Conservation (phyloP, 495 filamentous ascomycete species). For the Lasiosphaeria miniovina region DNA sequence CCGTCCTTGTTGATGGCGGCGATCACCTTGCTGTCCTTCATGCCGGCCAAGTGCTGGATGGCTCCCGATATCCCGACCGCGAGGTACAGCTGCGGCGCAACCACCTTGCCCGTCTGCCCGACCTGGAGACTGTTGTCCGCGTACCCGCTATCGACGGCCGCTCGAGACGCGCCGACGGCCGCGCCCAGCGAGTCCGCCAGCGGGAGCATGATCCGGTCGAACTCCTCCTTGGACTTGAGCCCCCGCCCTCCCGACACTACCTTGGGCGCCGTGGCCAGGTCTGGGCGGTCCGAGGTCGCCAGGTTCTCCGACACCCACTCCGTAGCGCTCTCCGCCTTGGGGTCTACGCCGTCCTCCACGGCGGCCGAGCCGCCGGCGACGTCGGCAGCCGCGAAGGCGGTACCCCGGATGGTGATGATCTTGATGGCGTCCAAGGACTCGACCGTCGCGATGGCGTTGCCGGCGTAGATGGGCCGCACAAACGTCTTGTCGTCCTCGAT, state of each 20-base stretch:
- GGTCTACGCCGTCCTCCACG: conserved; percentile 65
- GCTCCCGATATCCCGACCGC: conserved; percentile 94
- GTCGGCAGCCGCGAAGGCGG: conserved; percentile 70
- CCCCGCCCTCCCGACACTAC: conserved; percentile 95
- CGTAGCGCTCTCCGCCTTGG: conserved; percentile 64
- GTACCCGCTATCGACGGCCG: conserved; percentile 95
- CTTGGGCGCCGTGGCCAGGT: conserved; percentile 78
- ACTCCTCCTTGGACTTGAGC: conserved; percentile 95
- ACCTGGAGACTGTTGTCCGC: conserved; percentile 99
- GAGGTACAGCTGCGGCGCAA: conserved; percentile 92
- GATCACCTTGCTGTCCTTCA: conserved; percentile 99
- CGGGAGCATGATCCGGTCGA: conserved; percentile 86
- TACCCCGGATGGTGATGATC: conserved; percentile 87
- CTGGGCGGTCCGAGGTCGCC: conserved; percentile 89
- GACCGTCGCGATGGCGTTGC: conserved; percentile 96
- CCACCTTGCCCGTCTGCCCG: conserved; percentile 97
- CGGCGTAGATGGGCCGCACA: conserved; percentile 94
- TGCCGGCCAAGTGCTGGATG: conserved; percentile 97
- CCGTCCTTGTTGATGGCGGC: conserved; percentile 97
- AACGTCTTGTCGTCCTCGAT: conserved; percentile 93
- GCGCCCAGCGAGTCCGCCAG: conserved; percentile 89
- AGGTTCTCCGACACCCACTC: conserved; percentile 96
- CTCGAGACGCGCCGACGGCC: conserved; percentile 89
- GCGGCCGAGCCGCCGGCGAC: conserved; percentile 51
- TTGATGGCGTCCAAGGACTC: conserved; percentile 85